A percentile compares a stretch with the other conserved stretches of the same genome.
Evolutionary conservation across 352 stramenopile genomes (phyloP).

Genomic region (Hyaloperonospora brassicae): DNA sequence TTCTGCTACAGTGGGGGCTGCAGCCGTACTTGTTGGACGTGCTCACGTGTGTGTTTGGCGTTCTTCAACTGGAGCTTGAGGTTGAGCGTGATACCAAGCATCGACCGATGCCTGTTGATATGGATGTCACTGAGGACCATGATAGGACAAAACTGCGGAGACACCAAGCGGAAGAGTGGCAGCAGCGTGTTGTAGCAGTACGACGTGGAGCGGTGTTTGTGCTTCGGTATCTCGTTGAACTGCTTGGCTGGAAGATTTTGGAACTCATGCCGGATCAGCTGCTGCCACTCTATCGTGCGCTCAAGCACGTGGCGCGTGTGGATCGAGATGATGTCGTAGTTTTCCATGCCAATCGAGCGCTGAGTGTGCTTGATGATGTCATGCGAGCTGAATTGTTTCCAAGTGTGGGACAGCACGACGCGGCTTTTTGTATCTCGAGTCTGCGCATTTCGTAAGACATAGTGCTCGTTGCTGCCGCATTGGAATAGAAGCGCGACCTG

Average conservation of each 20-base stretch:
- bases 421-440: constrained; percentile 29
- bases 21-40: constrained; percentile 66
- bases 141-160: constrained; percentile 11
- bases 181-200: constrained; percentile 43
- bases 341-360: constrained; percentile 53
- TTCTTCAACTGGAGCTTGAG: constrained; percentile 54
- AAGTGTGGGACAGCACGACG: constrained; percentile 28
- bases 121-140: constrained; percentile 5
- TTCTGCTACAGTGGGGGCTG: constrained; percentile 61
- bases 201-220: constrained; percentile 72
- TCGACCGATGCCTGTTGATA: constrained; percentile 4
- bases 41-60: constrained; percentile 70
- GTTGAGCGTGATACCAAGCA: constrained; percentile 23
- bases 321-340: constrained; percentile 56
- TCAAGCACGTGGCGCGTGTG: constrained; percentile 60
- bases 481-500: too few species aligned
- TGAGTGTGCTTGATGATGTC: constrained; percentile 47
- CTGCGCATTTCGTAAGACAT: constrained; percentile 18
- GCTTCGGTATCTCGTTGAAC: constrained; percentile 63
- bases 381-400: constrained; percentile 76
- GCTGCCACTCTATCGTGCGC: constrained; percentile 60
- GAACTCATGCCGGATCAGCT: constrained; percentile 69
- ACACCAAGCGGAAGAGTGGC: constrained; percentile 18
- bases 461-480: too few species aligned
- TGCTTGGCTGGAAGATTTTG: constrained; percentile 69